These are phyloP conservation scores for Globisporangium perplexum DNA, from an alignment of 352 stramenopile species.

Conservation along the genomic window DNA sequence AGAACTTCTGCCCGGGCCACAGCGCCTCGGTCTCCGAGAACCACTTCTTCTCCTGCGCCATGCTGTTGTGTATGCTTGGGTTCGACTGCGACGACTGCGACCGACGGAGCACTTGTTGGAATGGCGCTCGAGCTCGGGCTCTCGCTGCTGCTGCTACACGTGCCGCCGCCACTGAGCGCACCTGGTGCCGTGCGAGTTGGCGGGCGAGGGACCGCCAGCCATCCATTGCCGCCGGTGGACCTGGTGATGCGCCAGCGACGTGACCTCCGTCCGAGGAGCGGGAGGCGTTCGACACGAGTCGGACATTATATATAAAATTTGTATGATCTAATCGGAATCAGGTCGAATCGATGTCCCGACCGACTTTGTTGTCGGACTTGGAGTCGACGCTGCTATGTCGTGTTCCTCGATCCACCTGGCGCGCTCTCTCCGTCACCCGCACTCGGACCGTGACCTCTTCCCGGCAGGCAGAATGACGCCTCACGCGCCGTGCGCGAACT, in stretches of 20 bases:
- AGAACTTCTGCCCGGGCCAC: constrained; percentile 92
- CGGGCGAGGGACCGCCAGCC: background rate
- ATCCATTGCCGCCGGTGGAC: constrained; percentile 1
- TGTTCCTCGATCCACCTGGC: too few species aligned
- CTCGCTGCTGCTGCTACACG: background rate
- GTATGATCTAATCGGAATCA: background rate
- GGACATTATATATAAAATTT: background rate
- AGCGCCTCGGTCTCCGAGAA: constrained; percentile 95
- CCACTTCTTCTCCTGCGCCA: constrained; percentile 77
- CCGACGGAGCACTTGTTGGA: constrained; percentile 9
- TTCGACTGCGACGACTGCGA: background rate
- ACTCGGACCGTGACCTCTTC: too few species aligned
- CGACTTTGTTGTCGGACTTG: background rate
- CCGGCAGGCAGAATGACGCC: too few species aligned
- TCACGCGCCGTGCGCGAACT: too few species aligned
- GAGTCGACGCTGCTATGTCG: too few species aligned
- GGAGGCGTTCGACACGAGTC: background rate
- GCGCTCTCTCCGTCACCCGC: too few species aligned
- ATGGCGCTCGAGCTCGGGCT: constrained; percentile 1
- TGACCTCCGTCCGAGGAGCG: background rate
- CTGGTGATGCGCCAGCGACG: background rate
- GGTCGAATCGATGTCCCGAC: background rate
- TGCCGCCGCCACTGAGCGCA: background rate
- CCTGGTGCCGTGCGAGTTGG: background rate
- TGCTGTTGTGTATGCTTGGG: constrained; percentile 17